Percentiles rank a stretch among this genome's conserved stretches.
Conservation (phyloP, 139 green algal species). For the Chlorella sp. region DNA sequence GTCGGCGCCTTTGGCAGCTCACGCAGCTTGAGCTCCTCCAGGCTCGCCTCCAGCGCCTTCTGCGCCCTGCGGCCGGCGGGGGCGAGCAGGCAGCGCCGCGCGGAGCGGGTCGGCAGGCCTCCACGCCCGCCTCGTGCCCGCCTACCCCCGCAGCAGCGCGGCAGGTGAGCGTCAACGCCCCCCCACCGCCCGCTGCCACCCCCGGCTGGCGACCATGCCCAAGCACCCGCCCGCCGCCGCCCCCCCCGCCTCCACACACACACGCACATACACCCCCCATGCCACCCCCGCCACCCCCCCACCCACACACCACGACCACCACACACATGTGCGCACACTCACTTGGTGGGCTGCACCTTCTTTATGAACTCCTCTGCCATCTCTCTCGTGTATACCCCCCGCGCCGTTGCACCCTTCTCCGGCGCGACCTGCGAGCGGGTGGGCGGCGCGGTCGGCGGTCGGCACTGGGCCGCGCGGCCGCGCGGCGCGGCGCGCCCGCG, state of each 20-base stretch:
- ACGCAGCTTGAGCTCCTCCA: constrained; percentile 57
- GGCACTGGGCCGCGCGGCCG: too few relatives aligned
- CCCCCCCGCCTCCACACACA: background rate
- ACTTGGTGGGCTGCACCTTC: constrained; percentile 1
- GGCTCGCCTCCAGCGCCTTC: constrained; percentile 63
- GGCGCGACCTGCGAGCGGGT: too few relatives aligned
- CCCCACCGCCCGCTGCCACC: background rate
- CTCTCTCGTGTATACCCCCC: constrained; percentile 49
- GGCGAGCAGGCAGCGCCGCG: background rate
- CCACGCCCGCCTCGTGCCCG: background rate
- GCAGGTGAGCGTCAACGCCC: background rate
- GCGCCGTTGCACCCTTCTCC: constrained; percentile 27
- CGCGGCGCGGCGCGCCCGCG: too few relatives aligned
- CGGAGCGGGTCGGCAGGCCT: background rate
- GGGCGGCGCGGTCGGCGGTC: too few relatives aligned
- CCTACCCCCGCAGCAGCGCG: background rate
- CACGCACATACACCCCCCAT: background rate
- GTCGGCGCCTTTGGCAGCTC: constrained; percentile 45
- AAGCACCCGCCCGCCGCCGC: background rate
- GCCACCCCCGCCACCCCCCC: background rate
- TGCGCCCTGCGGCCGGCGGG: constrained; percentile 36
- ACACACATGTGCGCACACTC: background rate
- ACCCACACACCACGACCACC: too few relatives aligned
- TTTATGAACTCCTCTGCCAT: constrained; percentile 26
- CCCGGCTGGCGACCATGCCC: background rate